phyloP scores from a whole-genome alignment of 2,329 filamentous ascomycete genomes.

The Pseudohalonectria lignicola region DNA sequence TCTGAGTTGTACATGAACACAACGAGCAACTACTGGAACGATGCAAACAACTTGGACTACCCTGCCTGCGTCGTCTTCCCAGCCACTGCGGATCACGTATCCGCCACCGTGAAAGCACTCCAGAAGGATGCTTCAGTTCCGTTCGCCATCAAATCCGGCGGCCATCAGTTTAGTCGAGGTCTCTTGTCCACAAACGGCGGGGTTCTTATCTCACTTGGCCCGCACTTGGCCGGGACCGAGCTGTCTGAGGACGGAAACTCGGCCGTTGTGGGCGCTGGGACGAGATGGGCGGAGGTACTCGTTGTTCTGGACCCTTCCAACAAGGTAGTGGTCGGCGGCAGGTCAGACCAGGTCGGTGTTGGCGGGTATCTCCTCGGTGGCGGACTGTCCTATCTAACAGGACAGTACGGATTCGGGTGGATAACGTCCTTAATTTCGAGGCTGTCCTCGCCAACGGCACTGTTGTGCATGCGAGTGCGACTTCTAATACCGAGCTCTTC shows the following conservation, averaged over 20 bases:
- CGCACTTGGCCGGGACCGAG: slow-evolving; percentile 21
- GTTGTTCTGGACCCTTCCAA: slow-evolving; percentile 17
- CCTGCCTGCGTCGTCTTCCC: no score
- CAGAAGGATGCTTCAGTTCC: no score
- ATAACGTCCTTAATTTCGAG: slow-evolving; percentile 23
- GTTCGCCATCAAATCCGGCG: slow-evolving; percentile 37
- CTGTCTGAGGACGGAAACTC: slow-evolving; percentile 20
- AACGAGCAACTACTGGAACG: no score
- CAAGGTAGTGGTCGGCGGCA: slow-evolving; percentile 20
- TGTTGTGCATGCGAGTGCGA: slow-evolving; percentile 22
- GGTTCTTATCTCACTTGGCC: slow-evolving; percentile 28
- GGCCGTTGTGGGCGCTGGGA: slow-evolving; percentile 22
- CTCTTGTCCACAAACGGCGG: slow-evolving; percentile 28
- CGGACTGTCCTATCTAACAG: slow-evolving; percentile 19
- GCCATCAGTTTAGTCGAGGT: slow-evolving; percentile 34
- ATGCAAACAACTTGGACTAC: no score
- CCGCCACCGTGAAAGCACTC: no score
- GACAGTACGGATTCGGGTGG: slow-evolving; percentile 22
- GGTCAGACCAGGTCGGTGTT: slow-evolving; percentile 22
- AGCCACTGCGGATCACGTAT: no score
- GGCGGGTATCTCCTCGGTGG: slow-evolving; percentile 23
- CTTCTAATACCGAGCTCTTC: slow-evolving; percentile 23
- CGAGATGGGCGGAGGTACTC: slow-evolving; percentile 26
- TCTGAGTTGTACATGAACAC: no score
- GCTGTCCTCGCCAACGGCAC: slow-evolving; percentile 27